These are phyloP conservation scores for Plenodomus lindquistii DNA, from an alignment of 2,329 filamentous ascomycete genomes.

Conservation along the genomic window DNA sequence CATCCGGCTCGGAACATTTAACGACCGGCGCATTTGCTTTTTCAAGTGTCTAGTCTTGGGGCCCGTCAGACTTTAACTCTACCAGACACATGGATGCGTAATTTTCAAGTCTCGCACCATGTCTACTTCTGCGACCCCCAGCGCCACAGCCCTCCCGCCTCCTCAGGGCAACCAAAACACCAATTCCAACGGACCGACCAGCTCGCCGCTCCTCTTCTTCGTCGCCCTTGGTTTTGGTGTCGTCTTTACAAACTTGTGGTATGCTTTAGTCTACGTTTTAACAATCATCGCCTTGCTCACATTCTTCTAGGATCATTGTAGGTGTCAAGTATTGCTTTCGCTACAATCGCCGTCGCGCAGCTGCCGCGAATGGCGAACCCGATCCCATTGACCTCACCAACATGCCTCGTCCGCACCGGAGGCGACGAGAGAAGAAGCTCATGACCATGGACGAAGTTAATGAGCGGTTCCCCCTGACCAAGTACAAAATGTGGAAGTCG, in stretches of 20 bases:
- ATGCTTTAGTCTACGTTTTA: constrained; percentile 21
- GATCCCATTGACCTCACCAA: constrained; percentile 86
- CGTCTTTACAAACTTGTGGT: constrained; percentile 99
- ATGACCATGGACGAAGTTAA: constrained; percentile 99
- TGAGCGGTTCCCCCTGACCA: constrained; percentile 90
- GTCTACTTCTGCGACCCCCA: constrained; percentile 9
- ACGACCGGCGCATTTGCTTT: not conserved
- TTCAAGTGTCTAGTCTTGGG: not conserved
- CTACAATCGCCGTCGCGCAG: constrained; percentile 92
- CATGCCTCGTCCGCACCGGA: constrained; percentile 82
- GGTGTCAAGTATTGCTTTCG: constrained; percentile 99
- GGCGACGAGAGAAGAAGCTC: constrained; percentile 93
- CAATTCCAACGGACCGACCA: constrained; percentile 58
- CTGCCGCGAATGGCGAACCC: constrained; percentile 70
- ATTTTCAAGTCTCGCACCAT: constrained; percentile 5
- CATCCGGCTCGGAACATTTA: constrained; percentile 5
- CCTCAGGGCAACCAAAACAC: constrained; percentile 17
- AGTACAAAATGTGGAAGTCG: constrained; percentile 95
- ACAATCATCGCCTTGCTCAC: not conserved
- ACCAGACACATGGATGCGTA: constrained; percentile 13
- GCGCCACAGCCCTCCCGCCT: constrained; percentile 4
- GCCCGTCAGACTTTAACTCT: constrained; percentile 1
- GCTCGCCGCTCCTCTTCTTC: constrained; percentile 84
- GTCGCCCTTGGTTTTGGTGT: constrained; percentile 96
- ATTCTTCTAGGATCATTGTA: constrained; percentile 83